phyloP scores from a whole-genome alignment of 2,329 filamentous ascomycete genomes.

The Shiraia sp. region DNA sequence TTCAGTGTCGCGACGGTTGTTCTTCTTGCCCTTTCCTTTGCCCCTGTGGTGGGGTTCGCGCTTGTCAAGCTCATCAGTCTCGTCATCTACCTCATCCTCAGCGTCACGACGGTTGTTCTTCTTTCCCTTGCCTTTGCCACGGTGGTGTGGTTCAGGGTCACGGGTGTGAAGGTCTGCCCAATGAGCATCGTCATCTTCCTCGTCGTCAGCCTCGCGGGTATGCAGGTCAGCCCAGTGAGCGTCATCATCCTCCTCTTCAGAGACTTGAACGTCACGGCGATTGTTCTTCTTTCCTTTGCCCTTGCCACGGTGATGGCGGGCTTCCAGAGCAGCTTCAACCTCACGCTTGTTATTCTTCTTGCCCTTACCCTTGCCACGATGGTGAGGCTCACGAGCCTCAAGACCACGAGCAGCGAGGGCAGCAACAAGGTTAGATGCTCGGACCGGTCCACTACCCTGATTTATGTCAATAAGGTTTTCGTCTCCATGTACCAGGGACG shows the following conservation, averaged over 20 bases:
- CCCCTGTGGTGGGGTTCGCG: too few relatives aligned
- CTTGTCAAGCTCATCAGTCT: neutral
- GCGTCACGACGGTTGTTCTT: conserved; percentile 1
- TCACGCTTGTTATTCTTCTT: conserved; percentile 1
- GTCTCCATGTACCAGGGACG: neutral
- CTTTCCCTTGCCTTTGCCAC: conserved; percentile 1
- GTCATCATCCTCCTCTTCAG: neutral
- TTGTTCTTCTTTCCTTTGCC: conserved; percentile 10
- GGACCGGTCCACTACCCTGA: conserved; percentile 30
- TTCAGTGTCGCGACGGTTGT: neutral
- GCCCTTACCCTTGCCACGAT: conserved; percentile 16
- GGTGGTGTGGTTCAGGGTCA: too few relatives aligned
- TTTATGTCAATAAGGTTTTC: conserved; percentile 8
- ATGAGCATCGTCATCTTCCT: neutral
- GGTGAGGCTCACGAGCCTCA: conserved; percentile 19
- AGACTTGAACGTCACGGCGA: conserved; percentile 1
- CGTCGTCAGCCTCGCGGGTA: too few relatives aligned
- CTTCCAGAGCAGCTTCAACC: conserved; percentile 1
- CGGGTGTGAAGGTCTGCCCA: neutral
- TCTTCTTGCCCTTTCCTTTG: conserved; percentile 2
- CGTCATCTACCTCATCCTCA: neutral
- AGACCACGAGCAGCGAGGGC: conserved; percentile 21
- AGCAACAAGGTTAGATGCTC: conserved; percentile 23
- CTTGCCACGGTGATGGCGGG: conserved; percentile 22
- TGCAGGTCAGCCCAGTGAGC: neutral